Percentiles rank a stretch among this genome's conserved stretches.
Evolutionary conservation across 495 filamentous ascomycete species (phyloP).

Genomic region (Penicillium macrosclerotiorum): DNA sequence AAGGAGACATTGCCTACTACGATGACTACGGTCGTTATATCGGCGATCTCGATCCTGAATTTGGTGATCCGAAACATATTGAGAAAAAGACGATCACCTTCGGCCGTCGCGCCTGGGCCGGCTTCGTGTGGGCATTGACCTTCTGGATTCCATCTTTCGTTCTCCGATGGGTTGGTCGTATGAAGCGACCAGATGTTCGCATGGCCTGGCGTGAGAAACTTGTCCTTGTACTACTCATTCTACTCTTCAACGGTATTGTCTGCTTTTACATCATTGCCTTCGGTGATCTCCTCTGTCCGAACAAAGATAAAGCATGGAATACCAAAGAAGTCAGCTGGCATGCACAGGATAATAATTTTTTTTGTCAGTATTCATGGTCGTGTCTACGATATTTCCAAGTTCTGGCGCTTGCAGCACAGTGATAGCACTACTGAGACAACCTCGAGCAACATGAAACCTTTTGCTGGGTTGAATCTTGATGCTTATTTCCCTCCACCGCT

Average conservation of each 20-base stretch:
- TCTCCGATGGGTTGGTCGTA: constrained; percentile 78
- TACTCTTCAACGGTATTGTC: constrained; percentile 77
- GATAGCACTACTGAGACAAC: constrained; percentile 59
- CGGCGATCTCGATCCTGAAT: constrained; percentile 68
- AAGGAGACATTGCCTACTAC: constrained; percentile 65
- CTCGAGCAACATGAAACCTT: constrained; percentile 64
- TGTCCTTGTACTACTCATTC: constrained; percentile 74
- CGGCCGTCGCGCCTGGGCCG: constrained; percentile 73
- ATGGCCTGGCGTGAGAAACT: constrained; percentile 98
- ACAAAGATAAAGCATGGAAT: constrained; percentile 88
- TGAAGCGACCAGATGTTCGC: constrained; percentile 95
- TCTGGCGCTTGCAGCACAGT: constrained; percentile 81
- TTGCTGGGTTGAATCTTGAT: constrained; percentile 75
- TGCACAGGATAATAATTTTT: constrained; percentile 68
- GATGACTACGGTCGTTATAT: constrained; percentile 54
- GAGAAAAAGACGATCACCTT: constrained; percentile 62
- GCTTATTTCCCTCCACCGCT: constrained; percentile 84
- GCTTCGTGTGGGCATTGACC: constrained; percentile 78
- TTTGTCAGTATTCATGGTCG: constrained; percentile 85
- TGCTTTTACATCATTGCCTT: constrained; percentile 93
- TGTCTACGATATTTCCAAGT: constrained; percentile 90
- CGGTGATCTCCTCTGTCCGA: constrained; percentile 81
- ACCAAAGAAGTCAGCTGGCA: constrained; percentile 68
- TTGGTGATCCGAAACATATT: constrained; percentile 72
- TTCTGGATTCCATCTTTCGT: constrained; percentile 93